A percentile compares a stretch with the other conserved stretches of the same genome.
phyloP scores from a whole-genome alignment of 208 protist species.

The Acanthamoeba triangularis region DNA sequence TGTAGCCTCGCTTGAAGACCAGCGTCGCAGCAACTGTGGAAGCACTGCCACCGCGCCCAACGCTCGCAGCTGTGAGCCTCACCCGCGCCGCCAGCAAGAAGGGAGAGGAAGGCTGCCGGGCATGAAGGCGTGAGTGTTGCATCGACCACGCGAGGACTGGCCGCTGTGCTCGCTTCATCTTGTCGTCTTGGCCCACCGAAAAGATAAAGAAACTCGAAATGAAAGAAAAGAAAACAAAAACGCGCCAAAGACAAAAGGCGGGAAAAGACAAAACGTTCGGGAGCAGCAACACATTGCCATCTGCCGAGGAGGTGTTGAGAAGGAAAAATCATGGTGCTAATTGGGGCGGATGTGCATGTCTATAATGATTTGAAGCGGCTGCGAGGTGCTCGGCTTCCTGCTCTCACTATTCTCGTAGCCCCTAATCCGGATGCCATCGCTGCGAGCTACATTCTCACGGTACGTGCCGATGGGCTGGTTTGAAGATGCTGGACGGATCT shows the following conservation, averaged over 20 bases:
- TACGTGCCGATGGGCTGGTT: not conserved
- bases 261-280: not conserved
- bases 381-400: not conserved
- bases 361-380: not conserved
- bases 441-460: slow-evolving; percentile 25
- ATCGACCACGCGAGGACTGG: no score
- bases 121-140: no score
- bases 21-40: no score
- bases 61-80: not conserved
- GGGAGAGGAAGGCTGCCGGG: no score
- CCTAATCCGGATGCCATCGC: slow-evolving; percentile 24
- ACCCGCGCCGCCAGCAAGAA: not conserved
- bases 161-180: no score
- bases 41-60: not conserved
- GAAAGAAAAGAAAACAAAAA: no score
- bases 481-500: not conserved
- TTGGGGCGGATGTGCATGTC: slow-evolving; percentile 1
- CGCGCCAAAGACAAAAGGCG: no score
- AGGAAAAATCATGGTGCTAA: not conserved
- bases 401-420: not conserved
- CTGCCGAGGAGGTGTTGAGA: not conserved
- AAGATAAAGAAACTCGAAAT: no score
- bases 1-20: not conserved
- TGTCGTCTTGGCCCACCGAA: no score
- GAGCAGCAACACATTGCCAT: no score